phyloP scores from a whole-genome alignment of 2,329 filamentous ascomycete species.

The Colletotrichum filicis region DNA sequence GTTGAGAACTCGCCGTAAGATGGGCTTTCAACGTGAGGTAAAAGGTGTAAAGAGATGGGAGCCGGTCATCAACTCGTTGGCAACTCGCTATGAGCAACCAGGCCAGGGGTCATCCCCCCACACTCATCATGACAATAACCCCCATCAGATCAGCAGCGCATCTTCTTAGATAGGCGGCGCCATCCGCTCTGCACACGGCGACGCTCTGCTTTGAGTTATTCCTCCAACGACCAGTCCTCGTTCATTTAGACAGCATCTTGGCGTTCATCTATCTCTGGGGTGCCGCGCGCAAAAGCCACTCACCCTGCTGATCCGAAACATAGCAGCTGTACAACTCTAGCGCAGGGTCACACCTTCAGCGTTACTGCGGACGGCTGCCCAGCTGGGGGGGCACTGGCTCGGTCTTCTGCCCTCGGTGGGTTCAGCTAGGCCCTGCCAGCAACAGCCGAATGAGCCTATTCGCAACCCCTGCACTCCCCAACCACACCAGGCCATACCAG shows the following conservation, averaged over 20 bases:
- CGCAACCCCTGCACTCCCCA: conserved; percentile 11
- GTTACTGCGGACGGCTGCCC: not conserved
- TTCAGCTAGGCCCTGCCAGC: not conserved
- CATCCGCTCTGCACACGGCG: conserved; percentile 8
- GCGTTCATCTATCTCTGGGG: conserved; percentile 22
- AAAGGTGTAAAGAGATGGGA: not conserved
- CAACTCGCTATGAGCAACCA: not conserved
- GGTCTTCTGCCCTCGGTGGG: not conserved
- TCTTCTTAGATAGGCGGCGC: conserved; percentile 10
- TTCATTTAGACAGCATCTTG: conserved; percentile 14
- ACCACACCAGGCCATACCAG: not conserved
- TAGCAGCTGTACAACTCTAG: not conserved
- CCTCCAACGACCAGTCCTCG: conserved; percentile 19
- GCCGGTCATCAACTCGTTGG: not conserved
- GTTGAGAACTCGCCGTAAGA: not conserved
- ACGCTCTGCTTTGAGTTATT: conserved; percentile 19
- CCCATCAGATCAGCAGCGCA: conserved; percentile 12
- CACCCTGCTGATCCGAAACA: conserved; percentile 16
- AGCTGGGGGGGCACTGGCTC: conserved; percentile 10
- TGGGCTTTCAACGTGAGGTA: not conserved
- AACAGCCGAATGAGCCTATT: conserved; percentile 30
- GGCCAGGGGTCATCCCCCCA: not conserved
- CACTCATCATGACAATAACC: not conserved
- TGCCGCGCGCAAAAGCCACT: conserved; percentile 9
- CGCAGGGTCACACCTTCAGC: not conserved